phyloP scores from a whole-genome alignment of 2,329 filamentous ascomycete genomes.

The Ophiocordyceps camponoti-floridani region DNA sequence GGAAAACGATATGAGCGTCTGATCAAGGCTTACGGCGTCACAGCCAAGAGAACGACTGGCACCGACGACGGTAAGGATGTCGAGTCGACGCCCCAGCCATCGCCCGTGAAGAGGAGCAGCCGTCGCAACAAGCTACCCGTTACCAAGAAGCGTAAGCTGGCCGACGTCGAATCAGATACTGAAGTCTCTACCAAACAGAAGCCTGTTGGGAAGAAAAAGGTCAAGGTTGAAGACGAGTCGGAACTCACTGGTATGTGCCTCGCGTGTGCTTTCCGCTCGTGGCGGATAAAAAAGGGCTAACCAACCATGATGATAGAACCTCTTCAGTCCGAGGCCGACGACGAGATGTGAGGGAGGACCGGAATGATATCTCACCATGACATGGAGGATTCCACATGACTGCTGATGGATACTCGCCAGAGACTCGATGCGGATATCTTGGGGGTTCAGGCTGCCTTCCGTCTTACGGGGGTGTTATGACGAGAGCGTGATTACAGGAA shows the following conservation, averaged over 20 bases:
- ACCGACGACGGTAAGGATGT: conserved; percentile 1
- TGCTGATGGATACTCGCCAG: no score
- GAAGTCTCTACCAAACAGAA: neutral
- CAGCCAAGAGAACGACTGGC: conserved; percentile 3
- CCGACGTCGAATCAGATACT: neutral
- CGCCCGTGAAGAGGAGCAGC: conserved; percentile 8
- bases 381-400: no score
- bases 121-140: neutral
- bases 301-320: no score
- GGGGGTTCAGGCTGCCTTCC: no score
- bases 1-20: conserved; percentile 52
- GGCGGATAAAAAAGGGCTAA: no score
- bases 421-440: no score
- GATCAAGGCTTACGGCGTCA: conserved; percentile 38
- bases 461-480: no score
- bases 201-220: conserved; percentile 7
- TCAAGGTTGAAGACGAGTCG: conserved; percentile 10
- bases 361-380: no score
- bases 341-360: no score
- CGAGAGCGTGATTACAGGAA: no score
- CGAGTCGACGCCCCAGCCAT: neutral
- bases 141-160: conserved; percentile 7
- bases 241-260: conserved; percentile 9
- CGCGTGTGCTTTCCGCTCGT: neutral
- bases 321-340: no score